Base-by-base conservation (phyloP, 192 early-diverging fungal genomes). In the Haplosporangium gracile region DNA sequence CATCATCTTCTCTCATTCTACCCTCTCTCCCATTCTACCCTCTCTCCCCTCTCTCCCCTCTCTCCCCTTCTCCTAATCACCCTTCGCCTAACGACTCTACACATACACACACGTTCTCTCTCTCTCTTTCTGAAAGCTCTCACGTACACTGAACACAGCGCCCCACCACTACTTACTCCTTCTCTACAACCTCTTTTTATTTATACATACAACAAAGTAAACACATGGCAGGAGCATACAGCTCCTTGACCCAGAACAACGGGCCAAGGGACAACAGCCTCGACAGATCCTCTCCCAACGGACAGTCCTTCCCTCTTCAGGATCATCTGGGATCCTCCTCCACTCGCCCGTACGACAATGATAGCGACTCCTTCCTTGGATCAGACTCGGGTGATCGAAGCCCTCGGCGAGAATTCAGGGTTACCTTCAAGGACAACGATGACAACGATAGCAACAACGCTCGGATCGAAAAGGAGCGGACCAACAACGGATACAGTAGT, bases 191-290 rank as follows among this genome's bases (percentile, higher is more conserved):
- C 11, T 13, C 43, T 45, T 13, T 70, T 70, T 40, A 16, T 24
- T 40, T 20, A 70, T 39, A 69, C 75, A 38, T 13, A 29, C 11
- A 32, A 70, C 26, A 70, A 34, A 68, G 6, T 45, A 55, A 69
- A n/a, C 45, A 45, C 76, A 78, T 78, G 68, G 77, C 76, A 51
- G 32, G 78, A 15, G 70, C 53, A 16, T 79, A 73, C 32, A 73
- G 40, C 57, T 79, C 70, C 13, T 29, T 79, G 53, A 45, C 53
- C 53, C 78, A 73, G 39, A 26, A 39, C 29, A 20, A 36, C 15
- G 43, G 49, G 74, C 15, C 26, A 49, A 47, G 18, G 38, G 16
- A 53, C 51, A 73, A 51, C 49, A 57, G 2, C 3, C 53, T 70
- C 32, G 36, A 45, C 34, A 75, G 34, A 24, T 57, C 74, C 60